These are phyloP conservation scores for Pseudozyma thailandica DNA, from an alignment of 1,284 basidiomycete species.

Conservation along the genomic window DNA sequence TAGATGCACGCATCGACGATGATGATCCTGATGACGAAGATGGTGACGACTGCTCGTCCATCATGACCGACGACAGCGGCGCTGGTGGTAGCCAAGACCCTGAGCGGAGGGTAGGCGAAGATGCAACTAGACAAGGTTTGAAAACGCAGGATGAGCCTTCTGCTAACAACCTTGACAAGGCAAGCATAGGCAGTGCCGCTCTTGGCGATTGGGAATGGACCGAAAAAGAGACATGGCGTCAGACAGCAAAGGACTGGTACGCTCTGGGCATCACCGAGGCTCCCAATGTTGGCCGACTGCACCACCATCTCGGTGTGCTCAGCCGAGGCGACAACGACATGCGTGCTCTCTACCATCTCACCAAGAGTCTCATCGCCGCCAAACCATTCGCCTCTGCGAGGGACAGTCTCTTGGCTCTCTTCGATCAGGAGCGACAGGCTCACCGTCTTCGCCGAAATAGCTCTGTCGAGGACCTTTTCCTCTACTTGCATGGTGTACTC, in stretches of 20 bases:
- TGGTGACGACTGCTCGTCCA: constrained; percentile 10
- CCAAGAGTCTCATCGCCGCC: constrained; percentile 76
- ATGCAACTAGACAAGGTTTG: not conserved
- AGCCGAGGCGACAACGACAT: constrained; percentile 80
- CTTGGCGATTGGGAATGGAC: constrained; percentile 86
- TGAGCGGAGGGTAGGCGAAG: not conserved
- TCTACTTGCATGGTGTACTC: constrained; percentile 92
- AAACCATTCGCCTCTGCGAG: constrained; percentile 87
- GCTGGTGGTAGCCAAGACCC: constrained; percentile 6
- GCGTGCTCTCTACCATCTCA: constrained; percentile 89
- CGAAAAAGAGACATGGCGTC: constrained; percentile 91
- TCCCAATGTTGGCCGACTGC: constrained; percentile 89
- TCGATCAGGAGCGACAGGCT: constrained; percentile 77
- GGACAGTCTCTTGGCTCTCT: constrained; percentile 85
- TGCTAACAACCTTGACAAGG: constrained; percentile 51
- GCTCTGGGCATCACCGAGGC: constrained; percentile 84
- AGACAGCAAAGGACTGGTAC: constrained; percentile 92
- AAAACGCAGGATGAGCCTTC: not conserved
- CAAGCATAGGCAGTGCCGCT: constrained; percentile 85
- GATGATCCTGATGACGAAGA: constrained; percentile 26
- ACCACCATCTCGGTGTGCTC: constrained; percentile 92
- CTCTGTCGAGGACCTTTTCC: constrained; percentile 81
- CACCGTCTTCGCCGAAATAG: constrained; percentile 75
- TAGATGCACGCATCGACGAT: constrained; percentile 33
- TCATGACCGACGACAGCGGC: not conserved